phyloP scores from a whole-genome alignment of 2,329 filamentous ascomycete species.

The Penicillium expansum region DNA sequence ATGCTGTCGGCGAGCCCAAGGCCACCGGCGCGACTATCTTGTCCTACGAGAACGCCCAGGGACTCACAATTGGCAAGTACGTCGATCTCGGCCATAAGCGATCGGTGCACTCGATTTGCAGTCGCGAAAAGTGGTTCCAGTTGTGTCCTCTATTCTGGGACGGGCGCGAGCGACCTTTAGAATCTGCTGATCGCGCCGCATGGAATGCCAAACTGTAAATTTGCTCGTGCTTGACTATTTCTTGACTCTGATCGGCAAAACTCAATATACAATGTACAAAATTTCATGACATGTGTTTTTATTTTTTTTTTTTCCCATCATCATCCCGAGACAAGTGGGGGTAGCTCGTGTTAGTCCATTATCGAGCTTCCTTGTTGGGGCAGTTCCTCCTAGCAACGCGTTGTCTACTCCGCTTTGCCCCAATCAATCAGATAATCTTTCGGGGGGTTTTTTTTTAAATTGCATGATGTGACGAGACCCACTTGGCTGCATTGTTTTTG shows the following conservation, averaged over 20 bases:
- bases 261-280: slow-evolving; percentile 3
- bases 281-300: neutral
- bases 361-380: neutral
- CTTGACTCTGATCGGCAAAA: neutral
- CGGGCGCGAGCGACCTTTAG: slow-evolving; percentile 44
- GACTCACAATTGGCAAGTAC: slow-evolving; percentile 69
- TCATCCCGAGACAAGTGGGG: slow-evolving; percentile 1
- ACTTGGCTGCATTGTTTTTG: neutral
- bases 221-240: neutral
- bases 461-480: neutral
- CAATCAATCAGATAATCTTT: slow-evolving; percentile 8
- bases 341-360: neutral
- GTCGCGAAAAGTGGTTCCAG: slow-evolving; percentile 31
- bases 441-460: neutral
- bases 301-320: neutral
- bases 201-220: slow-evolving; percentile 48
- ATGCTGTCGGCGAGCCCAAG: slow-evolving; percentile 64
- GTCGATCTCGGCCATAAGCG: slow-evolving; percentile 71
- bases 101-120: slow-evolving; percentile 40
- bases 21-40: slow-evolving; percentile 67
- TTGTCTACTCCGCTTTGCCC: neutral
- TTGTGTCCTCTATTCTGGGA: slow-evolving; percentile 52
- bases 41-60: slow-evolving; percentile 71
- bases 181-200: slow-evolving; percentile 46
- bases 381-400: neutral